Evolutionary conservation across 768 basidiomycete genomes (phyloP), one percentile per base, ranked within the genome.

Genomic region (Boletus sp.): DNA sequence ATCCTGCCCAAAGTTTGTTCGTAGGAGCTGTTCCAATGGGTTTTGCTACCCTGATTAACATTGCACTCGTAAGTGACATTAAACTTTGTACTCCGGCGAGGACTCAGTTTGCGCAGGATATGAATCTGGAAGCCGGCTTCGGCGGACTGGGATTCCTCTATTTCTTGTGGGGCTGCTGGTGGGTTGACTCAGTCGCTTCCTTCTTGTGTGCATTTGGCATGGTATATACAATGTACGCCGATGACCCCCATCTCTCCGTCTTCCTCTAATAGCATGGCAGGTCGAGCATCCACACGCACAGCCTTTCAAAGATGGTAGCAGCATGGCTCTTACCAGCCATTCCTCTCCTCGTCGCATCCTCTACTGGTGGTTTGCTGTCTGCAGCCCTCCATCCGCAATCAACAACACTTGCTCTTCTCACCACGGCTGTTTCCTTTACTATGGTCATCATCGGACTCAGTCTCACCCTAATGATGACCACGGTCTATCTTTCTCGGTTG

Each of bases 241-340:
- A 23, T 3, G 2, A 33, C 25, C 7, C 7, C 9, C 21, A 14
- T 53, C 4, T 30, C 10, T 6, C 1, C 3, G 1, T 27, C 34
- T n/a, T 42, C 11, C 9, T 27, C 56, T 58, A n/a, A 68, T n/a
- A 5, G 30, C 19, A 4, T n/a, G 33, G 29, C 53, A 80, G 79
- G 79, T 76, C 78, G 37, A 72, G 66, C 29, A 55, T 71, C 4
- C 80, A 81, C 38, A 65, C 69, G 13, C 79, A 82, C 39, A 60
- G 69, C 1, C 47, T 76, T 38, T 61, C 73, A 23, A 70, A 70
- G 15, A 72, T 80, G 64, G 72, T 76, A 0, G 71, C 77, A 7
- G 68, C 75, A 2, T 81, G 79, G 79, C 74, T 82, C 9, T 72
- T 81, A 11, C 81, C 81, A 11, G 73, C 79, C 34, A 77, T 84